These are phyloP conservation scores for Penicillium hesseltinei DNA, from an alignment of 2,329 filamentous ascomycete genomes.

Conservation along the genomic window DNA sequence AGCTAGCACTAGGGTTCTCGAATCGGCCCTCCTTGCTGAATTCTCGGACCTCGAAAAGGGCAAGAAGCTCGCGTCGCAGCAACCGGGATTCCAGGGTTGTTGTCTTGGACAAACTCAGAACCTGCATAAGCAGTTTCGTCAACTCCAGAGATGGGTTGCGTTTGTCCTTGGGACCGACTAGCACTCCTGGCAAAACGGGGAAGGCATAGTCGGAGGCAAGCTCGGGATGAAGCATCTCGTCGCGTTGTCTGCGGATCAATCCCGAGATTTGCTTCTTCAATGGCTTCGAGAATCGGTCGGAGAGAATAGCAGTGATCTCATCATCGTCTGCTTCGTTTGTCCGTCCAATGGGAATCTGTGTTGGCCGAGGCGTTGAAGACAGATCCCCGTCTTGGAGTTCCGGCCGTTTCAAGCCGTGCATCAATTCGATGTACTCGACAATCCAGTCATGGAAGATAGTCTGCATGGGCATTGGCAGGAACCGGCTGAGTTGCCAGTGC, in stretches of 20 bases:
- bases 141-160: constrained; percentile 82
- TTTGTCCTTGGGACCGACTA: constrained; percentile 47
- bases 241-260: constrained; percentile 81
- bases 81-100: constrained; percentile 84
- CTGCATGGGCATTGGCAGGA: constrained; percentile 77
- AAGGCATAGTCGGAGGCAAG: constrained; percentile 84
- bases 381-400: constrained; percentile 51
- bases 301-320: constrained; percentile 64
- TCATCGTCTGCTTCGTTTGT: constrained; percentile 61
- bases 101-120: constrained; percentile 85
- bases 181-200: constrained; percentile 63
- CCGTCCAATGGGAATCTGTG: constrained; percentile 60
- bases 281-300: constrained; percentile 82
- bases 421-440: constrained; percentile 89
- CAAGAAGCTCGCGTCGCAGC: constrained; percentile 82
- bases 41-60: constrained; percentile 90
- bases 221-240: constrained; percentile 85
- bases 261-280: constrained; percentile 82
- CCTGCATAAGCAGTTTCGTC: constrained; percentile 89
- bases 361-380: constrained; percentile 59
- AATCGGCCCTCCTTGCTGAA: constrained; percentile 88
- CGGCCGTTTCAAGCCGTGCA: constrained; percentile 81
- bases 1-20: constrained; percentile 73
- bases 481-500: constrained; percentile 96
- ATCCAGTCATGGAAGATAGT: constrained; percentile 88